Percentiles rank a stretch among this genome's conserved stretches.
phyloP scores from a whole-genome alignment of 306 rosid genomes.

The Potentilla sterilis region DNA sequence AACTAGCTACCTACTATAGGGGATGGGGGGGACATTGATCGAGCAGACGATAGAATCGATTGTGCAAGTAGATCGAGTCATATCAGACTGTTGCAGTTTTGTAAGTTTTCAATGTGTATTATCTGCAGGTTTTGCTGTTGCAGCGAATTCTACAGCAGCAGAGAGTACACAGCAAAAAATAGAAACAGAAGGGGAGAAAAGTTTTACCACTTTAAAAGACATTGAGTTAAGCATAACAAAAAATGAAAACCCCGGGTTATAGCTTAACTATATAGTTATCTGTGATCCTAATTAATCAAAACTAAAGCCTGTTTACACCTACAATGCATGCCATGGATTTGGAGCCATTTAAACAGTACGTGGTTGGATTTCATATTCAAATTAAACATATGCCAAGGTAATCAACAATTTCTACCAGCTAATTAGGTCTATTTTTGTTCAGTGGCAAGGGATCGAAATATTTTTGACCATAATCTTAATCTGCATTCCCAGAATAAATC shows the following conservation, averaged over 20 bases:
- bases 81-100: not conserved
- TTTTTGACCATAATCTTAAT: not conserved
- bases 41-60: not conserved
- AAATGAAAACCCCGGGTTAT: not conserved
- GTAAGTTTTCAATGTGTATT: not conserved
- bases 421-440: not conserved
- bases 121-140: not conserved
- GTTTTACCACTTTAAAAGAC: not conserved
- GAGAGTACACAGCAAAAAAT: not conserved
- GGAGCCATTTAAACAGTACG: not conserved
- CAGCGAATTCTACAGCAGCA: not conserved
- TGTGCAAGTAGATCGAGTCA: not conserved
- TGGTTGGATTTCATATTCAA: not conserved
- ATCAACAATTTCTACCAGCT: not conserved
- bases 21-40: not conserved
- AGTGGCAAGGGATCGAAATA: no score
- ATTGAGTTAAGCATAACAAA: not conserved
- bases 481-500: not conserved
- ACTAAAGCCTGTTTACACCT: not conserved
- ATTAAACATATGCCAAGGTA: not conserved
- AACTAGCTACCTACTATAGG: not conserved
- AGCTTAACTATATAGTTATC: not conserved
- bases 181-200: not conserved
- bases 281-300: not conserved
- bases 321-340: not conserved